Evolutionary conservation across 371 early-diverging fungal genomes (phyloP).

Genomic region (Chytridium lagenaria): DNA sequence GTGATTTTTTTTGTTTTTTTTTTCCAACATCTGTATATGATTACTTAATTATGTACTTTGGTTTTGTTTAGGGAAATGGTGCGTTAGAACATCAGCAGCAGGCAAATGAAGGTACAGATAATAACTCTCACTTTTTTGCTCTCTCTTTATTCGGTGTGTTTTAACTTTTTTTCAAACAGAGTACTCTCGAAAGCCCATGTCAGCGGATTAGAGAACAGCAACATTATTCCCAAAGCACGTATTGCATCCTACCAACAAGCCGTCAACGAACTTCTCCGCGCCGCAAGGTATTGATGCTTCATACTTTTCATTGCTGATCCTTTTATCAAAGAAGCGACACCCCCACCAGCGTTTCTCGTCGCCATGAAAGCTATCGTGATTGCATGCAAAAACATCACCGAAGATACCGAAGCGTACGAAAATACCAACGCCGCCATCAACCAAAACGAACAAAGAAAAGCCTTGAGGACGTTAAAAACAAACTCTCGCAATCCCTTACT

Average conservation of each 20-base stretch:
- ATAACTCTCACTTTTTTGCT: no score
- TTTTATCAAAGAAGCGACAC: constrained; percentile 49
- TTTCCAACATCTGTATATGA: no score
- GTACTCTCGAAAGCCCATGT: background rate
- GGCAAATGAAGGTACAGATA: no score
- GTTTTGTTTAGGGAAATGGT: no score
- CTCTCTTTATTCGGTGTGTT: background rate
- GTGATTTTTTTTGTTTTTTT: no score
- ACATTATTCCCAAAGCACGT: constrained; percentile 68
- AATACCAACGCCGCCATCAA: constrained; percentile 8
- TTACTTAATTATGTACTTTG: no score
- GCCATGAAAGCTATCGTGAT: constrained; percentile 84
- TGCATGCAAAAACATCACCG: constrained; percentile 81
- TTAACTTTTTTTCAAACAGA: background rate
- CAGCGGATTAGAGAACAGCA: constrained; percentile 42
- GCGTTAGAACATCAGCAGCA: no score
- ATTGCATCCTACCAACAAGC: constrained; percentile 80
- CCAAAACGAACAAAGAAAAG: constrained; percentile 39
- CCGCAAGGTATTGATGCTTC: constrained; percentile 34
- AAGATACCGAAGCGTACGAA: constrained; percentile 73
- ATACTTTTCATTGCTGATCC: constrained; percentile 4
- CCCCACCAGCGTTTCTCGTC: constrained; percentile 71
- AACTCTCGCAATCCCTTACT: constrained; percentile 69
- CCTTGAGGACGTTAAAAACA: constrained; percentile 47
- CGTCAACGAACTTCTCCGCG: constrained; percentile 76